Percentiles rank a stretch among this genome's conserved stretches.
Conservation (phyloP, 176 grass and related monocot genomes). For the Urochloa ruziziensis region DNA sequence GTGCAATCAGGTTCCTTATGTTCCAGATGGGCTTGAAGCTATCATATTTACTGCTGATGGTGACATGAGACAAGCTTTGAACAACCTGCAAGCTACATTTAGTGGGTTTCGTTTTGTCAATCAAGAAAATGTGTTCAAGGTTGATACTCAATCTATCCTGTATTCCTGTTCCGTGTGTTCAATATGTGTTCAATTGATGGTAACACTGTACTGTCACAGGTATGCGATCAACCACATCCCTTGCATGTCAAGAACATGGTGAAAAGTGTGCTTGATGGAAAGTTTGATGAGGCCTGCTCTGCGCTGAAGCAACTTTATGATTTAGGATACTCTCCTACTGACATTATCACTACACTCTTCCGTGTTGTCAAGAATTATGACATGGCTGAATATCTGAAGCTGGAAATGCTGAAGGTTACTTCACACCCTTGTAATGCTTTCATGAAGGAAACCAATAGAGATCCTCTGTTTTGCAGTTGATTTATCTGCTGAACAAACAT, state of each 20-base stretch:
- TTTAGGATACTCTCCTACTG: slow-evolving; percentile 90
- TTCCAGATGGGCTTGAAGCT: slow-evolving; percentile 90
- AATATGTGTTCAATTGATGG: not conserved
- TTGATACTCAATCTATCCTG: not conserved
- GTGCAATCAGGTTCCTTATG: slow-evolving; percentile 75
- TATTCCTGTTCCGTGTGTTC: not conserved
- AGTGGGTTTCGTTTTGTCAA: slow-evolving; percentile 94
- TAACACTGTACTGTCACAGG: slow-evolving; percentile 36
- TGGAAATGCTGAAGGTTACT: slow-evolving; percentile 90
- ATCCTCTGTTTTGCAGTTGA: too few species aligned
- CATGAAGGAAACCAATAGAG: not conserved
- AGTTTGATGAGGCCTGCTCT: slow-evolving; percentile 78
- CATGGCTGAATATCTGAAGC: slow-evolving; percentile 93
- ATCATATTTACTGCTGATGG: slow-evolving; percentile 98
- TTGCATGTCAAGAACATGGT: slow-evolving; percentile 92
- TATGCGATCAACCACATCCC: slow-evolving; percentile 95
- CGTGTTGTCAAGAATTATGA: slow-evolving; percentile 93
- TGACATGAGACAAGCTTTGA: slow-evolving; percentile 98
- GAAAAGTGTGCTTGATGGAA: slow-evolving; percentile 80
- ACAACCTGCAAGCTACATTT: slow-evolving; percentile 92
- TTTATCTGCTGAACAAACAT: not conserved
- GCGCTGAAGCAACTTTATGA: slow-evolving; percentile 85
- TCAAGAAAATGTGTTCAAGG: slow-evolving; percentile 96
- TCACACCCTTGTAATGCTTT: not conserved
- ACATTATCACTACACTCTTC: slow-evolving; percentile 95